Evolutionary conservation across 73 alveolate genomes (phyloP).

Genomic region (Paramecium tetraurelia): DNA sequence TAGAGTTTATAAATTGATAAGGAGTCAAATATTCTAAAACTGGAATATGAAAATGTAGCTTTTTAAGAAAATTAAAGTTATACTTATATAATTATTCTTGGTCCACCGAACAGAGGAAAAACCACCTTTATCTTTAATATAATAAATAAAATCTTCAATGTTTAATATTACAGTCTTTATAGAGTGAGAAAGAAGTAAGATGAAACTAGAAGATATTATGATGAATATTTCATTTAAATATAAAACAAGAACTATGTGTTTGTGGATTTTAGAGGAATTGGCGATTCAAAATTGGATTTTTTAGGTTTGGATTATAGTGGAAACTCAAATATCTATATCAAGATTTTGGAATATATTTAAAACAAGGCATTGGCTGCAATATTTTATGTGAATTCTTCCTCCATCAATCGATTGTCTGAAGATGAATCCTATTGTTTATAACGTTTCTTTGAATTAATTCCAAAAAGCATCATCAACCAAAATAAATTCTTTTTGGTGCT

Average conservation of each 20-base stretch:
- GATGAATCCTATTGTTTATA: not conserved
- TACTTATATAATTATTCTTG: not conserved
- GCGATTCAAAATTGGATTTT: not conserved
- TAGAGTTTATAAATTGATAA: not conserved
- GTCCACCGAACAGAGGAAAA: not conserved
- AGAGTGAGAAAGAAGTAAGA: not conserved
- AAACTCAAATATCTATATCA: not conserved
- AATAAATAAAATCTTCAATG: not conserved
- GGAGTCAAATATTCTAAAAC: not conserved
- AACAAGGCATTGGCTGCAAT: not conserved
- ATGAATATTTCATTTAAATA: not conserved
- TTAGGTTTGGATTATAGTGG: not conserved
- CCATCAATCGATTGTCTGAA: not conserved
- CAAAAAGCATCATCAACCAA: not conserved
- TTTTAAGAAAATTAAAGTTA: not conserved
- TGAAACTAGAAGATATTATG: not conserved
- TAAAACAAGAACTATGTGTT: not conserved
- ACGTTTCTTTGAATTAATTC: not conserved
- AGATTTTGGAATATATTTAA: not conserved
- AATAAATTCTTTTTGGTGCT: not conserved
- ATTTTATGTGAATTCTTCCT: not conserved
- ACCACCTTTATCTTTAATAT: not conserved
- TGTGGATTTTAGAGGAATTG: not conserved
- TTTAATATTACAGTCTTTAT: not conserved
- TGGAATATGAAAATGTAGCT: not conserved